Evolutionary conservation across 2,329 filamentous ascomycete genomes (phyloP).

Genomic region (Pezicula radicicola): DNA sequence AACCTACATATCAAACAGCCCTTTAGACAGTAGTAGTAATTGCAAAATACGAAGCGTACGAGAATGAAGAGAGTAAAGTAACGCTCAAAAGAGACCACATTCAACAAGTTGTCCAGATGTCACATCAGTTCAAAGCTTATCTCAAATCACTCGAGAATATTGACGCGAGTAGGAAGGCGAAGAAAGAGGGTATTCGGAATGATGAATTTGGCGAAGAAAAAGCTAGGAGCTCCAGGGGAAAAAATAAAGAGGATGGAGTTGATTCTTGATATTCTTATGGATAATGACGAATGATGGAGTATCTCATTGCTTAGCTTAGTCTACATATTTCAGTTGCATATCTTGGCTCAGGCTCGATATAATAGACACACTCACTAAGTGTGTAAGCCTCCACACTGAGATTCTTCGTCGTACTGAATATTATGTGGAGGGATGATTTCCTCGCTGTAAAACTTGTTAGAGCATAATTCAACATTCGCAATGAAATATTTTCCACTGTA

Average conservation of each 20-base stretch:
- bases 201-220: background rate
- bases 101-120: background rate
- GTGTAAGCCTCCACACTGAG: too few relatives aligned
- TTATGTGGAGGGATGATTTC: too few relatives aligned
- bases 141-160: background rate
- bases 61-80: background rate
- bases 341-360: too few relatives aligned
- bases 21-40: constrained; percentile 12
- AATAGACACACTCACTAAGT: too few relatives aligned
- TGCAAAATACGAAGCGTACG: constrained; percentile 4
- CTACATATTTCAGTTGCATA: too few relatives aligned
- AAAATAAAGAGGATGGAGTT: background rate
- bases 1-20: background rate
- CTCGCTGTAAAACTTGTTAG: too few relatives aligned
- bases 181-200: background rate
- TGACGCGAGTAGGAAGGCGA: background rate
- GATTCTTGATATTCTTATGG: too few relatives aligned
- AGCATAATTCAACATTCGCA: too few relatives aligned
- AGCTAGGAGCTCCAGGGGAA: background rate
- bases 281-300: too few relatives aligned
- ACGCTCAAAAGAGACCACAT: background rate
- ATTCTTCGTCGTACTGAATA: too few relatives aligned
- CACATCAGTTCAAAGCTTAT: background rate
- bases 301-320: too few relatives aligned
- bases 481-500: too few relatives aligned